Evolutionary conservation across 2,329 filamentous ascomycete species (phyloP).

Genomic region (Cordyceps farinosa): DNA sequence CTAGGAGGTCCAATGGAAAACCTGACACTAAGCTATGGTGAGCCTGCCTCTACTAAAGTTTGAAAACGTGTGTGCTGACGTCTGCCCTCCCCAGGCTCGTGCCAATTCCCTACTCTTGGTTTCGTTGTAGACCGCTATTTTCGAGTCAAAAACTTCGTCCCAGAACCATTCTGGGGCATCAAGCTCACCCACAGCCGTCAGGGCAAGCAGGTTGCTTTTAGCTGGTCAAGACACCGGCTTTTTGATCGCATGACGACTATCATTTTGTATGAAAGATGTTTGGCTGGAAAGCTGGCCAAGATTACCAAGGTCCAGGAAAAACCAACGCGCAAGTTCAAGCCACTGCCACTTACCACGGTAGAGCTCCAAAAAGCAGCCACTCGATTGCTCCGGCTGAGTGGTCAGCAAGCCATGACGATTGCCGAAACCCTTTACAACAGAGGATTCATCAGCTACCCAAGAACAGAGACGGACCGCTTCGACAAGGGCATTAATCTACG

Average conservation of each 20-base stretch:
- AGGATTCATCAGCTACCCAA: slow-evolving; percentile 95
- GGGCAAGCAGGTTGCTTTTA: slow-evolving; percentile 75
- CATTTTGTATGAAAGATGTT: slow-evolving; percentile 81
- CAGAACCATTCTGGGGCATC: slow-evolving; percentile 91
- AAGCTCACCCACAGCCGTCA: slow-evolving; percentile 77
- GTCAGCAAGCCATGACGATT: slow-evolving; percentile 82
- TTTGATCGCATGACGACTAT: slow-evolving; percentile 83
- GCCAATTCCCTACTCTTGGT: slow-evolving; percentile 93
- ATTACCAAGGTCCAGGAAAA: slow-evolving; percentile 86
- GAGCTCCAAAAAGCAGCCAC: slow-evolving; percentile 96
- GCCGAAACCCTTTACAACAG: slow-evolving; percentile 88
- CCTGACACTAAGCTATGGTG: slow-evolving; percentile 77
- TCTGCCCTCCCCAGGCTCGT: slow-evolving; percentile 58
- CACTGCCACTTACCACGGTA: slow-evolving; percentile 88
- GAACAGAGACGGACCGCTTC: slow-evolving; percentile 96
- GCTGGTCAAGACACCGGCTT: slow-evolving; percentile 75
- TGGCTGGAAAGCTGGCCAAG: slow-evolving; percentile 70
- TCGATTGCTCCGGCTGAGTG: slow-evolving; percentile 82
- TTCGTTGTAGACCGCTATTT: slow-evolving; percentile 98
- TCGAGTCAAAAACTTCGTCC: slow-evolving; percentile 87
- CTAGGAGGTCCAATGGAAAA: slow-evolving; percentile 65
- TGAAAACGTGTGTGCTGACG: slow-evolving; percentile 14
- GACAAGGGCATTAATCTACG: slow-evolving; percentile 84
- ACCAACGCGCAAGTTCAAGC: slow-evolving; percentile 90
- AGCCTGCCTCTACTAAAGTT: neutral